Percentiles rank a stretch among this genome's conserved stretches.
phyloP scores from a whole-genome alignment of 2,329 filamentous ascomycete species.

The Apiospora rasikravindrae region DNA sequence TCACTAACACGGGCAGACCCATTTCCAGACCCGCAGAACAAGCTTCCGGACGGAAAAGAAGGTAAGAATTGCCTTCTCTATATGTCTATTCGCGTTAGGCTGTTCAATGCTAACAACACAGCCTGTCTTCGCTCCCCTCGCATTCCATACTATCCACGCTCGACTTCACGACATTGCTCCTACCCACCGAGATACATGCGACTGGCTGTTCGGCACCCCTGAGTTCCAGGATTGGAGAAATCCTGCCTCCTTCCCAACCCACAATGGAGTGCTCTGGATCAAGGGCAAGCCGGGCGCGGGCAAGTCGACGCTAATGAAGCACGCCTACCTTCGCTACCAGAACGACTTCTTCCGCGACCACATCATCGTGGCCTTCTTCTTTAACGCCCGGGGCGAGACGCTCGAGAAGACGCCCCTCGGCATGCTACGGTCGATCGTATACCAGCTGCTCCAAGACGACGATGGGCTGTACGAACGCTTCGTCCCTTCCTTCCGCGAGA shows the following conservation, averaged over 20 bases:
- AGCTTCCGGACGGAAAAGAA: neutral
- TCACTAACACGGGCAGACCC: neutral
- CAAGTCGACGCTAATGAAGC: constrained; percentile 35
- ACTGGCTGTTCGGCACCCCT: constrained; percentile 30
- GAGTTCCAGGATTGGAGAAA: constrained; percentile 30
- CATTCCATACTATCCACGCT: constrained; percentile 27
- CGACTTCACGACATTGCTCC: constrained; percentile 26
- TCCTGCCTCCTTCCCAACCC: constrained; percentile 12
- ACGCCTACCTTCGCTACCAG: constrained; percentile 23
- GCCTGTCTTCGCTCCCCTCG: constrained; percentile 24
- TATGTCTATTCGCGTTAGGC: neutral
- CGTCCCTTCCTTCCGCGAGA: constrained; percentile 22
- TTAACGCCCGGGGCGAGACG: constrained; percentile 28
- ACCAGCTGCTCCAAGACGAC: constrained; percentile 27
- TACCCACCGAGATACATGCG: constrained; percentile 27
- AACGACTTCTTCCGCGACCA: constrained; percentile 17
- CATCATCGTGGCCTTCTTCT: constrained; percentile 29
- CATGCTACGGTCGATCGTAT: constrained; percentile 29
- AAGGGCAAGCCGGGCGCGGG: constrained; percentile 37
- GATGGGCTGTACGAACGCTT: constrained; percentile 11
- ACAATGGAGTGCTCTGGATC: constrained; percentile 36
- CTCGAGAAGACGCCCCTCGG: constrained; percentile 31
- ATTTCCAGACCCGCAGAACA: neutral
- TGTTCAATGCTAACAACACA: neutral
- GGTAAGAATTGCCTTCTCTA: neutral